These are phyloP conservation scores for Bipolaris gigantea DNA, from an alignment of 2,329 filamentous ascomycete species.

Conservation along the genomic window DNA sequence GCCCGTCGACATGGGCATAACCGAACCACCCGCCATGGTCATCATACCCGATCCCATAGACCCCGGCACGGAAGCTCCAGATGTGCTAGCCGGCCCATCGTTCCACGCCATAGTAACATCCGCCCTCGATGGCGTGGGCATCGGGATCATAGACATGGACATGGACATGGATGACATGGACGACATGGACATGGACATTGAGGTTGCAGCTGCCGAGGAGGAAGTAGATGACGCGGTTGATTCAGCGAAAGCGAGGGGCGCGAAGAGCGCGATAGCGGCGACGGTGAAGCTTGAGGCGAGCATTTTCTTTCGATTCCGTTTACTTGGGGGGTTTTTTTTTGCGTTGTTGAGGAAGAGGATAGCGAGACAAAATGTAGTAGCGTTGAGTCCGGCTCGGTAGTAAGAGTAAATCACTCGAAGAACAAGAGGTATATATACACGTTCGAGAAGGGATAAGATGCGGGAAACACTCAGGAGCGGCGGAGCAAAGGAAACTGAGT, in stretches of 20 bases:
- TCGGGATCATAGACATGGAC: neutral
- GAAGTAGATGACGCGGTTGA: neutral
- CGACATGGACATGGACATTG: no score
- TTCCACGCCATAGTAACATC: no score
- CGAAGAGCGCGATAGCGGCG: neutral
- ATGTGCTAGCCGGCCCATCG: no score
- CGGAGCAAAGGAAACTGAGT: no score
- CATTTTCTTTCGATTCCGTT: neutral
- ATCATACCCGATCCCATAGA: neutral
- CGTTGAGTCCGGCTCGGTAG: no score
- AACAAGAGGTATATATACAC: no score
- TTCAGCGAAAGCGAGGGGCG: neutral
- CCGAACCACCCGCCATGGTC: neutral
- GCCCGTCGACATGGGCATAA: neutral
- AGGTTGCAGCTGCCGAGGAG: neutral
- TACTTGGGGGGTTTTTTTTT: neutral
- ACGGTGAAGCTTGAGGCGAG: neutral
- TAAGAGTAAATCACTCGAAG: no score
- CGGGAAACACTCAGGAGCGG: no score
- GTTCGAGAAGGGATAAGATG: no score
- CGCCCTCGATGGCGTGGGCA: neutral
- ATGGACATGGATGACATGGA: no score
- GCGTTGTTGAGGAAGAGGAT: neutral
- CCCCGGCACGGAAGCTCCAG: no score
- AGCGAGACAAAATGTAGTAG: no score